Conservation (phyloP, 306 rosid genomes). For the Vachellia pachyceras region DNA sequence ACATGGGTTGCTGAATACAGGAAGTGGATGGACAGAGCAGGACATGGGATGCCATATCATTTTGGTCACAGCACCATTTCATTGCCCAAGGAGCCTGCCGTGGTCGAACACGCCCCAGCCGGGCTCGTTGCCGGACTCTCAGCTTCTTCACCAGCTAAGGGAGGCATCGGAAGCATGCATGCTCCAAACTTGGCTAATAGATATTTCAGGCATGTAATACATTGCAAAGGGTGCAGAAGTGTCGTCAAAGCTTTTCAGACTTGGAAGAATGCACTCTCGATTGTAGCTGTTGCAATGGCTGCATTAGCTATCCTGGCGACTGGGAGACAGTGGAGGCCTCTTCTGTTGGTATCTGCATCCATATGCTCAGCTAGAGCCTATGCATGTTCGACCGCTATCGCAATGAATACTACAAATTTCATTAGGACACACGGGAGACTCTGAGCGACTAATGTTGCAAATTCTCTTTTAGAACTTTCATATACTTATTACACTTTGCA, state of each 20-base stretch:
- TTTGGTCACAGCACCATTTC: slow-evolving; percentile 89
- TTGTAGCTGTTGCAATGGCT: slow-evolving; percentile 46
- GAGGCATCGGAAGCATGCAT: slow-evolving; percentile 80
- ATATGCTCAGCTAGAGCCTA: slow-evolving; percentile 67
- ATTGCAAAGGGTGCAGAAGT: slow-evolving; percentile 76
- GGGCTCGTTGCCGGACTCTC: slow-evolving; percentile 80
- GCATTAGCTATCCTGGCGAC: slow-evolving; percentile 70
- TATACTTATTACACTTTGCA: neutral
- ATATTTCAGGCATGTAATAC: slow-evolving; percentile 86
- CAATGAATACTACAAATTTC: slow-evolving; percentile 86
- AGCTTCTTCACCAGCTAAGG: slow-evolving; percentile 84
- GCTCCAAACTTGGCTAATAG: slow-evolving; percentile 86
- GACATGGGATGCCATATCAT: no score
- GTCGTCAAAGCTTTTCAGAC: slow-evolving; percentile 71
- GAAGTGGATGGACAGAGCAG: no score
- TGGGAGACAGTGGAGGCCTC: slow-evolving; percentile 85
- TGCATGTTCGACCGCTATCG: slow-evolving; percentile 70
- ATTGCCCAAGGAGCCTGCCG: slow-evolving; percentile 86
- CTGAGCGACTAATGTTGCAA: slow-evolving; percentile 44
- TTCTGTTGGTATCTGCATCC: slow-evolving; percentile 62
- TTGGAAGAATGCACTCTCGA: slow-evolving; percentile 81
- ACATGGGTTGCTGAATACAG: no score
- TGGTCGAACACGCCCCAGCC: slow-evolving; percentile 90
- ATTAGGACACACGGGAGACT: slow-evolving; percentile 88
- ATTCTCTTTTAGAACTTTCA: no score